Evolutionary conservation across 306 rosid genomes (phyloP).

Genomic region (Casuarina equisetifolia): DNA sequence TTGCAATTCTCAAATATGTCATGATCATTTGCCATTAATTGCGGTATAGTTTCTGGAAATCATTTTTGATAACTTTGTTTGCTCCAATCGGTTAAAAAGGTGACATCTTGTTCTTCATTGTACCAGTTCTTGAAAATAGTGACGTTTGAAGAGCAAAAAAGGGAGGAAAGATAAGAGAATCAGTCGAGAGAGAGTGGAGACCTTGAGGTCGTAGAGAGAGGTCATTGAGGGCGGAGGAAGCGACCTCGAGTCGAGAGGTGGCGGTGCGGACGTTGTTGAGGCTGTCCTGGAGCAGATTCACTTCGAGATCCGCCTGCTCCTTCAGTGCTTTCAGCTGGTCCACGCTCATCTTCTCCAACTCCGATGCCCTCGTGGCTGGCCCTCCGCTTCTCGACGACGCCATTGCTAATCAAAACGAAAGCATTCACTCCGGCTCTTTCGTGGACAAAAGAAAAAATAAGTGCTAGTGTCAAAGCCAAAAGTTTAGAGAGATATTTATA

Average conservation of each 20-base stretch:
- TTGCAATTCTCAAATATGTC: not conserved
- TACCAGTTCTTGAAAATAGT: not conserved
- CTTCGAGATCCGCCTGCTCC: constrained; percentile 81
- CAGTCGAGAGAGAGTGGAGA: not conserved
- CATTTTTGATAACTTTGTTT: not conserved
- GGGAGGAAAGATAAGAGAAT: not conserved
- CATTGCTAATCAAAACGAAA: constrained; percentile 22
- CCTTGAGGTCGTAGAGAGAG: constrained; percentile 81
- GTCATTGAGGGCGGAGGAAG: constrained; percentile 73
- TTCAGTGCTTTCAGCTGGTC: constrained; percentile 81
- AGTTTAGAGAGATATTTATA: too few species aligned
- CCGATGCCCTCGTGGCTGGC: constrained; percentile 25
- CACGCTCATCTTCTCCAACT: constrained; percentile 75
- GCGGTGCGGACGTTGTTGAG: constrained; percentile 89
- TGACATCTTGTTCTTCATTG: not conserved
- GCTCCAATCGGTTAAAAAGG: not conserved
- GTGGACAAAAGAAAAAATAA: too few species aligned
- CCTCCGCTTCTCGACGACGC: constrained; percentile 48
- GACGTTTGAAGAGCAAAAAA: not conserved
- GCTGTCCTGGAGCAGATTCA: constrained; percentile 81
- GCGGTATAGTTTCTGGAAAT: not conserved
- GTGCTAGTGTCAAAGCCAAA: too few species aligned
- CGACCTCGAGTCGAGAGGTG: constrained; percentile 79
- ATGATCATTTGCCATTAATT: not conserved
- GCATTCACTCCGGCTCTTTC: not conserved